Evolutionary conservation across 176 grass and related monocot genomes (phyloP).

Genomic region (Oryza longistaminata): DNA sequence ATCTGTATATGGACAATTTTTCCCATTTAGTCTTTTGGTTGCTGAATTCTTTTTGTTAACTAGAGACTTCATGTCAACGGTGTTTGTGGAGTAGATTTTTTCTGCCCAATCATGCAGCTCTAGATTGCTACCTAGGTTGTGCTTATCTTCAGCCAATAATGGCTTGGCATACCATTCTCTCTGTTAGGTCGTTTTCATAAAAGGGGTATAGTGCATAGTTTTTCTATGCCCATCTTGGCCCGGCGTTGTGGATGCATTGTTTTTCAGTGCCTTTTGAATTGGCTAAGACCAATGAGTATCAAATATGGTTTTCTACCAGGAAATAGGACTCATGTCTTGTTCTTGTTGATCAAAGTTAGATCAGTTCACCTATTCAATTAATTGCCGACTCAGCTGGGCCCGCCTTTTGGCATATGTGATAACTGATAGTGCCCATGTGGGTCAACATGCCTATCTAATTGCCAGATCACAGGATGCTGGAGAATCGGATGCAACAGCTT

Average conservation of each 20-base stretch:
- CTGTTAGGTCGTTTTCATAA: slow-evolving; percentile 39
- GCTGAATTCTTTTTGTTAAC: slow-evolving; percentile 21
- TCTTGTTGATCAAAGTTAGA: neutral
- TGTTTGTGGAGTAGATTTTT: slow-evolving; percentile 27
- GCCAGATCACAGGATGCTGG: neutral
- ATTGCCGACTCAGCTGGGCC: neutral
- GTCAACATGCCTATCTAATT: neutral
- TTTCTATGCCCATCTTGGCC: slow-evolving; percentile 43
- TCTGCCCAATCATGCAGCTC: slow-evolving; percentile 46
- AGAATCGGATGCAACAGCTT: neutral
- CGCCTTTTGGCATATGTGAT: neutral
- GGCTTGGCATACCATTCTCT: slow-evolving; percentile 13
- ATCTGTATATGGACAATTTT: neutral
- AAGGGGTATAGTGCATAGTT: slow-evolving; percentile 25
- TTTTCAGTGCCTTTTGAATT: slow-evolving; percentile 45
- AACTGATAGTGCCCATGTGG: neutral
- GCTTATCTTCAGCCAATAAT: slow-evolving; percentile 54
- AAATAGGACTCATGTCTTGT: slow-evolving; percentile 12
- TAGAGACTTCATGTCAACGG: slow-evolving; percentile 34
- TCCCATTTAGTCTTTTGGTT: slow-evolving; percentile 27
- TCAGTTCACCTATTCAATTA: slow-evolving; percentile 20
- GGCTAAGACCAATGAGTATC: slow-evolving; percentile 24
- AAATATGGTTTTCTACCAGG: slow-evolving; percentile 30
- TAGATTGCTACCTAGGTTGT: neutral
- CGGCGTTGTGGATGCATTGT: slow-evolving; percentile 12